These are phyloP conservation scores for Medicago ruthenica DNA, from an alignment of 306 rosid species.

Conservation along the genomic window DNA sequence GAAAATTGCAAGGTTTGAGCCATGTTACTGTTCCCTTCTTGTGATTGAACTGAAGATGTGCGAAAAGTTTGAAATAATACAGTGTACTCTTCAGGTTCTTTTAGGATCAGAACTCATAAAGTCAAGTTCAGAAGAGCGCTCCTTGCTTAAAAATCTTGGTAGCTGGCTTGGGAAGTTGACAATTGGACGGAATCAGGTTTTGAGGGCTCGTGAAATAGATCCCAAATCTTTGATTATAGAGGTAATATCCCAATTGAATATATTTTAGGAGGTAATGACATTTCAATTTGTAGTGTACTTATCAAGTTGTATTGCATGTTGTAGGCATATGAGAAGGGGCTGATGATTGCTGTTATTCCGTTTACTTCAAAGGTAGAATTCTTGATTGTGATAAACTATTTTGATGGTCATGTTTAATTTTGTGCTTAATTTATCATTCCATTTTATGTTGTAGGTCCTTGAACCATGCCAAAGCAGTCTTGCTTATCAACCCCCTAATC, in stretches of 20 bases:
- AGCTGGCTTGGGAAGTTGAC: conserved; percentile 99
- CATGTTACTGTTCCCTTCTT: conserved; percentile 19
- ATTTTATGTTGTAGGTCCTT: conserved; percentile 64
- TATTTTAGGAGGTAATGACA: conserved; percentile 1
- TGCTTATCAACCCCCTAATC: conserved; percentile 99
- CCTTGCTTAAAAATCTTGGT: conserved; percentile 91
- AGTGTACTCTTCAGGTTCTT: conserved; percentile 72
- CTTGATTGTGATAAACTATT: conserved; percentile 26
- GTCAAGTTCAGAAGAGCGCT: conserved; percentile 99
- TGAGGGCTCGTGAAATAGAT: conserved; percentile 96
- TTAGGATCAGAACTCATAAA: conserved; percentile 94
- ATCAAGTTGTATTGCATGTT: conserved; percentile 20
- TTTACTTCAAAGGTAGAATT: conserved; percentile 94
- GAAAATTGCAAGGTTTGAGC: conserved; percentile 95
- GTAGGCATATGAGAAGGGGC: conserved; percentile 98
- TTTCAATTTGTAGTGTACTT: conserved; percentile 32
- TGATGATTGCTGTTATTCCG: conserved; percentile 99
- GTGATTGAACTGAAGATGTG: conserved; percentile 29
- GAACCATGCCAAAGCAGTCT: conserved; percentile 95
- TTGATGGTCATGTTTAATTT: conserved; percentile 6
- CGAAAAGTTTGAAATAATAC: background rate
- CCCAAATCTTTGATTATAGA: conserved; percentile 97
- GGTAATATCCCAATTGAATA: conserved; percentile 50
- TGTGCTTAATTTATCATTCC: conserved; percentile 22
- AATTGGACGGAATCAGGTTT: conserved; percentile 93